Conservation (phyloP, 176 grass and related monocot species). For the Hyparrhenia diplandra region DNA sequence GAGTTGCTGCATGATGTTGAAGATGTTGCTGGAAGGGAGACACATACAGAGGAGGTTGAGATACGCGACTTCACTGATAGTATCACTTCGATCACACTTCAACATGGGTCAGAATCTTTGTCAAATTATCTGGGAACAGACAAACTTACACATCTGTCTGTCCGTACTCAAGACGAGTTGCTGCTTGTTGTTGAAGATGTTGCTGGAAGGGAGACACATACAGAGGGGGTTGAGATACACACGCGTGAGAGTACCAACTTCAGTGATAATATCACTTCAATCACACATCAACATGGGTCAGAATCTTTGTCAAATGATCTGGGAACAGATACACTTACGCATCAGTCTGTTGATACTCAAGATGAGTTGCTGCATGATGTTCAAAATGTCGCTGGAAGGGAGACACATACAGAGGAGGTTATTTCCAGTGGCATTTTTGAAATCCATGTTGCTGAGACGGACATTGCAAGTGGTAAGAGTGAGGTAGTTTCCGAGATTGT, state of each 20-base stretch:
- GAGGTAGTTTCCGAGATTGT: slow-evolving; percentile 26
- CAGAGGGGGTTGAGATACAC: slow-evolving; percentile 33
- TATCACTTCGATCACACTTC: slow-evolving; percentile 12
- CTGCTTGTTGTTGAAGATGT: slow-evolving; percentile 22
- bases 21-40: slow-evolving; percentile 24
- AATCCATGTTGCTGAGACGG: slow-evolving; percentile 27
- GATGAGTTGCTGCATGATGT: slow-evolving; percentile 7
- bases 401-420: slow-evolving; percentile 27
- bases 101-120: slow-evolving; percentile 25
- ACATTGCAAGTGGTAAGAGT: slow-evolving; percentile 19
- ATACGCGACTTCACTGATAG: slow-evolving; percentile 27
- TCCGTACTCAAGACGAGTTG: slow-evolving; percentile 5
- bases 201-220: slow-evolving; percentile 21
- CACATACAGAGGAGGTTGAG: slow-evolving; percentile 25
- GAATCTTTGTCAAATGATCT: slow-evolving; percentile 22
- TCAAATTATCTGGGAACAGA: slow-evolving; percentile 9
- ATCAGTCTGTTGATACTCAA: slow-evolving; percentile 20
- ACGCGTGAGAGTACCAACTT: slow-evolving; percentile 20
- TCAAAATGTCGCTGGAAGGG: slow-evolving; percentile 16
- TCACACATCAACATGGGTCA: slow-evolving; percentile 10
- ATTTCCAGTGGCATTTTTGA: slow-evolving; percentile 39
- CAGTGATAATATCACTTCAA: slow-evolving; percentile 12
- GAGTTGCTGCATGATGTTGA: slow-evolving; percentile 19
- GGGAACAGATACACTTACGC: slow-evolving; percentile 7
- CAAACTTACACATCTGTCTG: slow-evolving; percentile 12